Base-by-base conservation (phyloP, 441 rosid genomes). In the Erodium trifolium region DNA sequence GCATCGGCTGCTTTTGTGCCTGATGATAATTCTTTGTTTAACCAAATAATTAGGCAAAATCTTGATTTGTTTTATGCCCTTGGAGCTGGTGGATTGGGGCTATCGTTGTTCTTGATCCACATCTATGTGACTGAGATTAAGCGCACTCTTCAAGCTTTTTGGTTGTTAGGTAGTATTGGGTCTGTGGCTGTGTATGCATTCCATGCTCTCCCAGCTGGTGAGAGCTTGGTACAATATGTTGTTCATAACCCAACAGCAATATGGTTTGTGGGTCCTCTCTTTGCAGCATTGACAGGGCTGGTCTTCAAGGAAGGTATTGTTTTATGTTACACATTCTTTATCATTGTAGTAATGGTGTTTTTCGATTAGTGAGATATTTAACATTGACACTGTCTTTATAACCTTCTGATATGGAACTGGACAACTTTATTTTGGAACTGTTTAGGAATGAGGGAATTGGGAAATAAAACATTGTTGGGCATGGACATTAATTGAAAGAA, bases 181-280 rank as follows among this genome's bases (percentile, higher is more conserved):
- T 93, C 98, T 0, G 69, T 93, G 34, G 88, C 84, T 9, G 70
- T 90, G 18, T 87, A 85, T 60, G 49, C 81, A 19, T 59, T 72
- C 31, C 93, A 89, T 17, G 97, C 97, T 34, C 89, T 57, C 71
- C 95, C 97, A 5, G 85, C 90, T 17, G 82, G 88, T 23, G 78
- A 82, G 73, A 80, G 68, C 80, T 80, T 93, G 78, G 82, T 85
- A 13, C 93, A 84, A 2, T 89, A 86, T 77, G 95, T 84, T 47
- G 67, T 87, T 5, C 68, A 81, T 53, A 85, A 93, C 71, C 92
- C 95, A 0, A 17, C 72, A 0, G 87, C 96, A 59, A 83, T 91
- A 62, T 93, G 97, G 98, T 87, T 91, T 75, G 85, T 91, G 67
- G 98, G 98, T 66, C 97, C 98, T 37, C 86, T 91, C 65, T 93